Percentiles rank a stretch among this genome's conserved stretches.
phyloP scores from a whole-genome alignment of 352 stramenopile species.

The Globisporangium iwayamae region DNA sequence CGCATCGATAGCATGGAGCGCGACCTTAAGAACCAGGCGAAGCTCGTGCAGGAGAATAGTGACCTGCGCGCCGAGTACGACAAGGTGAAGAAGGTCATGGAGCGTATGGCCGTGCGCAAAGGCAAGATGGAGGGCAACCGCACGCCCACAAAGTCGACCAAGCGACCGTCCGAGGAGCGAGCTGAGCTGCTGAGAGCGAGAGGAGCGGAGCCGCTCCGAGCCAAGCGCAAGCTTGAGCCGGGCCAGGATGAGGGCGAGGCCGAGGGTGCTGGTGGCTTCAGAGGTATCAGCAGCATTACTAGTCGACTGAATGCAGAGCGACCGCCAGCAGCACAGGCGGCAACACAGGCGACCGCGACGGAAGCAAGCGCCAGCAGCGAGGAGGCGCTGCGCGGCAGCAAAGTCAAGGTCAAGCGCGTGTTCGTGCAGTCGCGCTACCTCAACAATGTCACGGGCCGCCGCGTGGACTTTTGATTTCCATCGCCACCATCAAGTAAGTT shows the following conservation, averaged over 20 bases:
- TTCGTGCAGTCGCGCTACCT: conserved; percentile 49
- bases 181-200: conserved; percentile 2
- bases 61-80: conserved; percentile 59
- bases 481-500: not conserved
- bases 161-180: conserved; percentile 10
- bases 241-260: not conserved
- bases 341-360: conserved; percentile 11
- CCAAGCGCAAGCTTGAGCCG: conserved; percentile 18
- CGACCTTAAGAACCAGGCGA: conserved; percentile 33
- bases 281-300: not conserved
- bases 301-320: conserved; percentile 10
- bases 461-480: conserved; percentile 10
- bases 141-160: conserved; percentile 6
- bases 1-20: conserved; percentile 34
- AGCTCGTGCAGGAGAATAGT: conserved; percentile 45
- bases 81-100: conserved; percentile 60
- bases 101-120: conserved; percentile 45
- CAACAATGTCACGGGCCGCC: conserved; percentile 24
- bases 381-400: not conserved
- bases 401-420: conserved; percentile 32
- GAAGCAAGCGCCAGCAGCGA: not conserved
- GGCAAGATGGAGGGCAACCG: conserved; percentile 21
- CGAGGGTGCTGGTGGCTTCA: not conserved
- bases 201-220: conserved; percentile 5
- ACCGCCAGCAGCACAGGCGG: not conserved